Percentiles rank a stretch among this genome's conserved stretches.
Evolutionary conservation across 257 asterid species (phyloP).

Genomic region (Knoxia roxburghii): DNA sequence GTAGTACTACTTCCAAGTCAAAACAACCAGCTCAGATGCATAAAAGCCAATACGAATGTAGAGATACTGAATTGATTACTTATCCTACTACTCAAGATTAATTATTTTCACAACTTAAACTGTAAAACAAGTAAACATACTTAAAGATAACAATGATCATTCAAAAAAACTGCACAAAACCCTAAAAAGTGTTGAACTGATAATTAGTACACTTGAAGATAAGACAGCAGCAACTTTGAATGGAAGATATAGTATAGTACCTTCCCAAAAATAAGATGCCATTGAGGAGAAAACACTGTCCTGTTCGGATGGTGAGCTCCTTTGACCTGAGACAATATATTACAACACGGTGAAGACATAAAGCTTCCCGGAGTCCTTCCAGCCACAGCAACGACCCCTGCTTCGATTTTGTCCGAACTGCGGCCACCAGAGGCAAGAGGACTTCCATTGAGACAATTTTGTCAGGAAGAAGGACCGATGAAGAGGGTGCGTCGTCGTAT

Average conservation of each 20-base stretch:
- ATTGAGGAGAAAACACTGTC: conserved; percentile 89
- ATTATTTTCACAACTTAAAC: not conserved
- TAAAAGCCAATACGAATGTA: not conserved
- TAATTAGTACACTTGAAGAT: not conserved
- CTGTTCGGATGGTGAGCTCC: conserved; percentile 80
- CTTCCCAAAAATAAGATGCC: conserved; percentile 94
- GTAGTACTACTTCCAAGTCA: not conserved
- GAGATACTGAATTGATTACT: not conserved
- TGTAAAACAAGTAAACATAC: not conserved
- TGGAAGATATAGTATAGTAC: conserved; percentile 21
- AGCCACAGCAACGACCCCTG: conserved; percentile 62
- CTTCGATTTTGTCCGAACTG: conserved; percentile 39
- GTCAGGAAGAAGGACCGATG: not conserved
- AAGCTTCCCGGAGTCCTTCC: conserved; percentile 90
- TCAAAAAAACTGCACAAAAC: not conserved
- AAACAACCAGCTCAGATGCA: not conserved
- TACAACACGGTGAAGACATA: conserved; percentile 84
- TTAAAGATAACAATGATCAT: not conserved
- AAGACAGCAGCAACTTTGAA: not conserved
- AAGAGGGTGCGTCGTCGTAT: not conserved
- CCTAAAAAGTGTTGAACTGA: not conserved
- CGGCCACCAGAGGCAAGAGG: conserved; percentile 22
- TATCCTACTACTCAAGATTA: not conserved
- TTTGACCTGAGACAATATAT: conserved; percentile 79
- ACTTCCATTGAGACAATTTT: conserved; percentile 13